phyloP scores from a whole-genome alignment of 768 basidiomycete genomes.

The Strobilomyces echinocephalus region DNA sequence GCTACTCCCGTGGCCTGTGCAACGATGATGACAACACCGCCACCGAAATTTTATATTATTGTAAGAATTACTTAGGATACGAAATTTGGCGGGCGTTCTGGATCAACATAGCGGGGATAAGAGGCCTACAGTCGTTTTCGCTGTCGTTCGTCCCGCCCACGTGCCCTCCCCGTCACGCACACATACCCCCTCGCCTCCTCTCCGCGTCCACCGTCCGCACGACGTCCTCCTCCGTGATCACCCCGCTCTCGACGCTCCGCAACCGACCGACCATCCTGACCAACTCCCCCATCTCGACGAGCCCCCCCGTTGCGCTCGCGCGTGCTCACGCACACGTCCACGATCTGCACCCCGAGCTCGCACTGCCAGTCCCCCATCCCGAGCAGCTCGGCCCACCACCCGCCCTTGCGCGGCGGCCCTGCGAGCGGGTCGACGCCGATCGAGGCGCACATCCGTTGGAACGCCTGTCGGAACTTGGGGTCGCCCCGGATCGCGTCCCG shows the following conservation, averaged over 20 bases:
- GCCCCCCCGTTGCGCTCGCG: slow-evolving; percentile 67
- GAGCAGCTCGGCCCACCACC: slow-evolving; percentile 89
- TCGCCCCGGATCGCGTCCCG: slow-evolving; percentile 79
- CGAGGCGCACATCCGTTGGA: slow-evolving; percentile 79
- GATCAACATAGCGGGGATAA: too few relatives aligned
- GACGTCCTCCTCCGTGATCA: slow-evolving; percentile 83
- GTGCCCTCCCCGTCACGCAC: too few relatives aligned
- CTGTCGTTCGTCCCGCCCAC: too few relatives aligned
- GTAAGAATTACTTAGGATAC: too few relatives aligned
- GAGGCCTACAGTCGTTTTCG: too few relatives aligned
- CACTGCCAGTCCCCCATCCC: slow-evolving; percentile 93
- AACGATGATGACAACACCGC: too few relatives aligned
- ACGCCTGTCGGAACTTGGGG: slow-evolving; percentile 23
- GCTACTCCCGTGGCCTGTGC: too few relatives aligned
- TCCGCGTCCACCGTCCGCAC: too few relatives aligned
- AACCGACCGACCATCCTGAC: slow-evolving; percentile 73
- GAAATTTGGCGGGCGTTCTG: too few relatives aligned
- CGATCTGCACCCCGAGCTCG: slow-evolving; percentile 92
- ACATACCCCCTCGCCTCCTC: too few relatives aligned
- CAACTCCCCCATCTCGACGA: slow-evolving; percentile 60
- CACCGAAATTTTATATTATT: too few relatives aligned
- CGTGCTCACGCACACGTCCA: slow-evolving; percentile 86
- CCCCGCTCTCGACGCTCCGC: slow-evolving; percentile 61
- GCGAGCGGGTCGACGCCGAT: slow-evolving; percentile 95
- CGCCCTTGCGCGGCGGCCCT: slow-evolving; percentile 74